Evolutionary conservation across 2,329 filamentous ascomycete species (phyloP).

Genomic region (Colletotrichum plurivorum): DNA sequence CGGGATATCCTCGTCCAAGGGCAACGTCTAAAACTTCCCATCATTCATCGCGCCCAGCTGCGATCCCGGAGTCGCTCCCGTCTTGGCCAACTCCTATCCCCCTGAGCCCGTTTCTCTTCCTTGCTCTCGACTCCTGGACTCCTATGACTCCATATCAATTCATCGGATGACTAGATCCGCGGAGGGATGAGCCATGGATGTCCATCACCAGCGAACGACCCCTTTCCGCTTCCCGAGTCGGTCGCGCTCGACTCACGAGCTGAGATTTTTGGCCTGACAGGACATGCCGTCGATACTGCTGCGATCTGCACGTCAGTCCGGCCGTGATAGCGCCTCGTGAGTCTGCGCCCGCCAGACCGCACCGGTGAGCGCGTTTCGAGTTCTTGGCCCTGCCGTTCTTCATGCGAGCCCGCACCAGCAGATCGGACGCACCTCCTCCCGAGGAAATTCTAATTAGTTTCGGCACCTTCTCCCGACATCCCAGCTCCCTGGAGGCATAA

Average conservation of each 20-base stretch:
- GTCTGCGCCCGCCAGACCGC: constrained; percentile 6
- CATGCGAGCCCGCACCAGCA: constrained; percentile 21
- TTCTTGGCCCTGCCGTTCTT: constrained; percentile 22
- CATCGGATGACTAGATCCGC: constrained; percentile 34
- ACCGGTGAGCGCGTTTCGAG: constrained; percentile 33
- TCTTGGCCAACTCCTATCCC: constrained; percentile 25
- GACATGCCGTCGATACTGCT: no score
- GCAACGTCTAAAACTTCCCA: constrained; percentile 16
- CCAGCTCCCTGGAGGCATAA: constrained; percentile 16
- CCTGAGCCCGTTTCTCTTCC: constrained; percentile 12
- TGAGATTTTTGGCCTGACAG: not conserved
- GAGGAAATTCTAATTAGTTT: constrained; percentile 22
- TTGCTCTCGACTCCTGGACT: constrained; percentile 12
- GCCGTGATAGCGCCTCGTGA: not conserved
- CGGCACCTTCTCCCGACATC: constrained; percentile 14
- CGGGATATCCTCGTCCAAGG: not conserved
- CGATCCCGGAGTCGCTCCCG: constrained; percentile 30
- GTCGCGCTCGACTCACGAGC: not conserved
- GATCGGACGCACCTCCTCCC: constrained; percentile 36
- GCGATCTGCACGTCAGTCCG: not conserved
- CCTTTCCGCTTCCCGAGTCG: not conserved
- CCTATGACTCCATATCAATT: constrained; percentile 10
- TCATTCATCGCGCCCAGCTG: not conserved
- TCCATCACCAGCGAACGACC: not conserved
- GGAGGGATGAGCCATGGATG: not conserved